Base-by-base conservation (phyloP, 2,329 filamentous ascomycete genomes). In the Aureobasidium sp. region DNA sequence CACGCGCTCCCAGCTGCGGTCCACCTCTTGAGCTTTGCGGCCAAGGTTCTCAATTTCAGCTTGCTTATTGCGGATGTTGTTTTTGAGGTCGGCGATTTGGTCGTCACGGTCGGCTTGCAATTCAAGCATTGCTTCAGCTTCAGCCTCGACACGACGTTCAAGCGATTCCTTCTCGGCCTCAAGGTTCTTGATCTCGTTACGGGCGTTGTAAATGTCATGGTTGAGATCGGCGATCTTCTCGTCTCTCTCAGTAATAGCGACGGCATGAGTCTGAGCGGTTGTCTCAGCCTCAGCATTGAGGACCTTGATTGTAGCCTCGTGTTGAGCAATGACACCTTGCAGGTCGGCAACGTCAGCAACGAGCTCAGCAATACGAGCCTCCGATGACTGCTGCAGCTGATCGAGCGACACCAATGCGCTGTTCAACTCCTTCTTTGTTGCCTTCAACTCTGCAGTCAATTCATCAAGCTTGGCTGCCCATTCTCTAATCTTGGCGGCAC, bases 1-100 rank as follows among this genome's bases (percentile, higher is more conserved):
- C 12, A 76, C 69, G 57, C 76, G 74, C 62, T 73, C 73, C 65
- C 78, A 74, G 29, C 73, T 72, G 4, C 69, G 70, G 62, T 79
- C 78, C 51, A 76, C 74, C 43, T 71, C 66, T 12, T 65, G 51
- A 10, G 71, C 70, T 56, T 72, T 73, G 55, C 68, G 63, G 56
- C 70, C 69, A 13, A 74, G 67, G 36, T 67, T 61, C 13, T 69
- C 62, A 27, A 74, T 73, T 64, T 73, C 72, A 39, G 63, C 65
- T 46, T 73, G 70, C 67, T 73, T 73, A 61, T 71, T 71, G 24
- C 57, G 59, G 60, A 75, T 68, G n/a, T 61, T 64, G 13, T 63
- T 60, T 57, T 71, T 68, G 59, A 72, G 66, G 3, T 56, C 47
- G 9, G 69, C 67, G 62, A 75, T 72, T 59, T 73, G 69, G 48